A percentile compares a stretch with the other conserved stretches of the same genome.
These are phyloP conservation scores for Aegilops tauschii DNA, from an alignment of 176 grass and related monocot species.

Conservation along the genomic window DNA sequence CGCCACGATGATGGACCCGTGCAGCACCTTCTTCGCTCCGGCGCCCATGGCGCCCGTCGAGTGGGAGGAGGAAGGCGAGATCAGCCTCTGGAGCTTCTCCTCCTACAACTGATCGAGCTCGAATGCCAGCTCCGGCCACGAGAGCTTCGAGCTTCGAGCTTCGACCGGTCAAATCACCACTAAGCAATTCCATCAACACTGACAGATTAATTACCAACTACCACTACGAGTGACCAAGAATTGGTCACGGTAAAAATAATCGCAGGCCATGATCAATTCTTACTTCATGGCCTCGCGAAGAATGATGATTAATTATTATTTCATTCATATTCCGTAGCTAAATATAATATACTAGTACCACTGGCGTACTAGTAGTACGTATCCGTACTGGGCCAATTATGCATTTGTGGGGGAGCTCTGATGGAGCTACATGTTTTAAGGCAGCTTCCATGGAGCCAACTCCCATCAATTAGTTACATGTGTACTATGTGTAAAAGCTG, in stretches of 20 bases:
- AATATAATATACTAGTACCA: slow-evolving; percentile 17
- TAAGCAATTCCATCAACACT: slow-evolving; percentile 31
- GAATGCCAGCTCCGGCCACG: slow-evolving; percentile 5
- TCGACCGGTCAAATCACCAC: slow-evolving; percentile 2
- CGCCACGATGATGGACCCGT: slow-evolving; percentile 55
- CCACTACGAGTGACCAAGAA: slow-evolving; percentile 27
- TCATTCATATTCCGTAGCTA: slow-evolving; percentile 25
- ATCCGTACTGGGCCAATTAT: slow-evolving; percentile 26
- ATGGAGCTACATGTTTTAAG: slow-evolving; percentile 95
- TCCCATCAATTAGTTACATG: slow-evolving; percentile 18
- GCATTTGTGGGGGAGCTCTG: slow-evolving; percentile 37
- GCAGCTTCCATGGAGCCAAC: slow-evolving; percentile 52
- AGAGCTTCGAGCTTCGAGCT: background rate
- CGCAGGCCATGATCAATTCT: background rate
- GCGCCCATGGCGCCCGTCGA: slow-evolving; percentile 43
- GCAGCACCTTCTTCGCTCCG: slow-evolving; percentile 59
- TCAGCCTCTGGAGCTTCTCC: slow-evolving; percentile 88
- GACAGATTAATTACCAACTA: slow-evolving; percentile 25
- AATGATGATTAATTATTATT: slow-evolving; percentile 42
- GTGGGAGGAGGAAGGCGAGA: slow-evolving; percentile 80
- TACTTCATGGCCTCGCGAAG: background rate
- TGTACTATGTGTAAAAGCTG: slow-evolving; percentile 37
- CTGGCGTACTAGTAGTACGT: slow-evolving; percentile 6
- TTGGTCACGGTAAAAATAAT: slow-evolving; percentile 34
- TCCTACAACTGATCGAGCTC: slow-evolving; percentile 37